Conservation (phyloP, 2,329 filamentous ascomycete species). For the Nigrospora sphaerica region DNA sequence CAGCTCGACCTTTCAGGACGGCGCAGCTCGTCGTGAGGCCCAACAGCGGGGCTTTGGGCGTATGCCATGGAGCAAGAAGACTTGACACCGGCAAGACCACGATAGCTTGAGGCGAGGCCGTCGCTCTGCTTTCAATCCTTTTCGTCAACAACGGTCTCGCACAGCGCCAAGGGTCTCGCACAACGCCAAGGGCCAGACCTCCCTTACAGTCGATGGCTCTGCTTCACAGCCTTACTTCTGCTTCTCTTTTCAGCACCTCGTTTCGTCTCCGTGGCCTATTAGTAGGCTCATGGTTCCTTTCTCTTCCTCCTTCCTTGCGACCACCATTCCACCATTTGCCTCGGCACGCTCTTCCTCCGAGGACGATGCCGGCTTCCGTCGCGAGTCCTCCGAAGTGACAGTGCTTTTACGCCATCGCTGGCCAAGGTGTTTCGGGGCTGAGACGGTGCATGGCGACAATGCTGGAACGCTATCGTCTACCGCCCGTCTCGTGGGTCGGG, state of each 20-base stretch:
- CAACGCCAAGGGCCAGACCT: no score
- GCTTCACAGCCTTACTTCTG: no score
- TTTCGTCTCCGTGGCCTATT: neutral
- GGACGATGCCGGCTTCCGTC: slow-evolving; percentile 11
- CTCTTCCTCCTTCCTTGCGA: slow-evolving; percentile 8
- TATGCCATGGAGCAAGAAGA: slow-evolving; percentile 25
- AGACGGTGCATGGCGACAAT: slow-evolving; percentile 23
- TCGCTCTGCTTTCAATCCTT: neutral
- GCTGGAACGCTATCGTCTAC: slow-evolving; percentile 30
- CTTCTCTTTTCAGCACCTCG: neutral
- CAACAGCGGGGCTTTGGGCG: slow-evolving; percentile 51
- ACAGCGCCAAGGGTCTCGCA: no score
- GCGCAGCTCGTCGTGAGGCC: slow-evolving; percentile 51
- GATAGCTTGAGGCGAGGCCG: neutral
- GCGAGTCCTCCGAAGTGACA: slow-evolving; percentile 23
- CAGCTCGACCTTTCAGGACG: slow-evolving; percentile 45
- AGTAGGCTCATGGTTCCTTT: slow-evolving; percentile 7
- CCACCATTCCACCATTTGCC: slow-evolving; percentile 15
- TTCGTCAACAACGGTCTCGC: no score
- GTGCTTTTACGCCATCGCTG: slow-evolving; percentile 30
- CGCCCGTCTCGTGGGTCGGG: slow-evolving; percentile 9
- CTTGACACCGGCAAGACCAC: slow-evolving; percentile 9
- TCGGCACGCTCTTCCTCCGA: slow-evolving; percentile 20
- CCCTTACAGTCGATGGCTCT: no score
- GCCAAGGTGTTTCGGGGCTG: slow-evolving; percentile 16